Evolutionary conservation across 2,329 filamentous ascomycete genomes (phyloP).

Genomic region (Aschersonia sp.): DNA sequence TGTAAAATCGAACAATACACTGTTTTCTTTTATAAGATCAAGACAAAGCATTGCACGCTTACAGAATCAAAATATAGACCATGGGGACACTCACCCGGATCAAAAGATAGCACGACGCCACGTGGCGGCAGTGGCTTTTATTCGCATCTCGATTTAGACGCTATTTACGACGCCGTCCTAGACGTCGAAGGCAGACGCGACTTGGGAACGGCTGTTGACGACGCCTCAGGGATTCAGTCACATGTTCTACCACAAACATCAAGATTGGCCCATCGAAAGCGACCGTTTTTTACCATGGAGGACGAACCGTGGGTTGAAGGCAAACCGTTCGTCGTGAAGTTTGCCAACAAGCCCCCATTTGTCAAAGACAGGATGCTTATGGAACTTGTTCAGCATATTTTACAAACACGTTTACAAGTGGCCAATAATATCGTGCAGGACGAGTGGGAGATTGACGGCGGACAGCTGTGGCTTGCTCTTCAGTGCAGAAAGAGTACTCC

Average conservation of each 20-base stretch:
- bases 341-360: slow-evolving; percentile 12
- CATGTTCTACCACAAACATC: slow-evolving; percentile 2
- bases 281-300: slow-evolving; percentile 4
- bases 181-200: slow-evolving; percentile 13
- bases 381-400: slow-evolving; percentile 13
- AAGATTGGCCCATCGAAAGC: slow-evolving; percentile 1
- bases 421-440: slow-evolving; percentile 15
- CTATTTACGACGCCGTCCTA: slow-evolving; percentile 18
- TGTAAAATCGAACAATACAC: too few relatives aligned
- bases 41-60: neutral
- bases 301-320: slow-evolving; percentile 4
- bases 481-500: slow-evolving; percentile 7
- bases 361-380: slow-evolving; percentile 13
- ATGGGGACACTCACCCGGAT: slow-evolving; percentile 3
- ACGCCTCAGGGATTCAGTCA: slow-evolving; percentile 2
- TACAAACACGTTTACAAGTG: slow-evolving; percentile 14
- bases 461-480: slow-evolving; percentile 10
- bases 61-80: neutral
- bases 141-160: slow-evolving; percentile 20
- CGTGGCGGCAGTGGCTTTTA: slow-evolving; percentile 13
- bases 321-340: slow-evolving; percentile 11
- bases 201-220: slow-evolving; percentile 2
- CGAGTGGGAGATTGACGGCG: slow-evolving; percentile 15
- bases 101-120: slow-evolving; percentile 6
- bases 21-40: too few relatives aligned